Evolutionary conservation across 73 alveolate species (phyloP), one percentile per base, ranked within the genome.

Genomic region (Paramecium sonneborni): DNA sequence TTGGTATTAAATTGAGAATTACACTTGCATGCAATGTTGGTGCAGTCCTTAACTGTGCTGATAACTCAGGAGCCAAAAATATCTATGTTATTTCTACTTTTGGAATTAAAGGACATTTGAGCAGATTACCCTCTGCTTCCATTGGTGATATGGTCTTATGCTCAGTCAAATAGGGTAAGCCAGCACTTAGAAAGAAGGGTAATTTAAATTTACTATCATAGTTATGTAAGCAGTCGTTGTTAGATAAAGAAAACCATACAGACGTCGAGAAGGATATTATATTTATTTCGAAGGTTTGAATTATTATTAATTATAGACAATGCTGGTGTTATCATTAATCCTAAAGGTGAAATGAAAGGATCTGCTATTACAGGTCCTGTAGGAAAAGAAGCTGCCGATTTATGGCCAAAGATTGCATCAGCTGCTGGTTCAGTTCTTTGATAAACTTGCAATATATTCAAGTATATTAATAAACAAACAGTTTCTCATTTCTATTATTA

Each of bases 311-410:
- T 20, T 14, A 28, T 18, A 86, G 99, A 97, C 93, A 98, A 97
- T 85, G 99, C 99, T 12, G 99, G 99, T 68, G 99, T 98, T 76
- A 98, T 98, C 72, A 98, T 97, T 82, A 97, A 97, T 92, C 98
- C 97, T 92, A 98, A 98, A 97, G 99, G 99, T 41, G 99, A 98
- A 96, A 98, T 98, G 99, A 98, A 98, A 96, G 99, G 99, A 57
- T 96, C 99, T 12, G 98, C 99, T 57, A 96, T 98, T 95, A 93
- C 97, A 43, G 98, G 98, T 43, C 98, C 99, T 43, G 97, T 97
- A 56, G 99, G 98, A 85, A 98, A 98, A 95, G 99, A 97, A 86
- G 93, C 95, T 57, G 95, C 97, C 85, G 99, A 97, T 88, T 93
- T 92, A 92, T 98, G 98, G 99, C 99, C 98, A 21, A 98, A 97